A percentile compares a stretch with the other conserved stretches of the same genome.
These are phyloP conservation scores for Dillenia turbinata DNA, from an alignment of 164 flowering plant species.

Conservation along the genomic window DNA sequence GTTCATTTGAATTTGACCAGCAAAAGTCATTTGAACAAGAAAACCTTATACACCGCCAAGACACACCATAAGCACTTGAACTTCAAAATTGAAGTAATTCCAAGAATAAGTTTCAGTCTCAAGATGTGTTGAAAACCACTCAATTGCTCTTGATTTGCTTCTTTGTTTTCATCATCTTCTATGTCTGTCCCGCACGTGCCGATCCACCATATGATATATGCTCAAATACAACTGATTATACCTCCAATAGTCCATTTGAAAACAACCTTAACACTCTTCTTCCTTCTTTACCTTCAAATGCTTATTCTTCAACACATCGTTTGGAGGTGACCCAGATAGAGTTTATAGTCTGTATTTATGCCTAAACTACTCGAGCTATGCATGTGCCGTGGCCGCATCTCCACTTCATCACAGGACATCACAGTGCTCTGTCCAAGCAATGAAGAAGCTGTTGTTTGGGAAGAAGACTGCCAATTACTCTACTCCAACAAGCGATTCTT, in stretches of 20 bases:
- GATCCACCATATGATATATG: not conserved
- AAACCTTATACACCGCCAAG: no score
- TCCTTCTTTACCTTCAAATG: not conserved
- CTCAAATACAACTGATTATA: not conserved
- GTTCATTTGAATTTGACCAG: no score
- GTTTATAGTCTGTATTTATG: constrained; percentile 16
- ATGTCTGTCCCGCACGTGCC: not conserved
- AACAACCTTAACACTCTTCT: constrained; percentile 13
- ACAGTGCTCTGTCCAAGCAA: constrained; percentile 3
- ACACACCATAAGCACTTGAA: no score
- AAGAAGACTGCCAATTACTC: constrained; percentile 10
- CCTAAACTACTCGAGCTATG: not conserved
- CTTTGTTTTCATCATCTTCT: not conserved
- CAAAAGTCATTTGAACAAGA: no score
- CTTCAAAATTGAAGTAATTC: no score
- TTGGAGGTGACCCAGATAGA: constrained; percentile 5
- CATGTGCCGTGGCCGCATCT: constrained; percentile 9
- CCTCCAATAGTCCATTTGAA: constrained; percentile 4
- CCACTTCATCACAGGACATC: not conserved
- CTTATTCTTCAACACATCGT: constrained; percentile 2
- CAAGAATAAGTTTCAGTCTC: no score
- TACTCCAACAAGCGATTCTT: constrained; percentile 22
- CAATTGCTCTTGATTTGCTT: not conserved
- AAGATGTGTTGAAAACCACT: not conserved
- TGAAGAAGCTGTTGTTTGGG: constrained; percentile 4